phyloP scores from a whole-genome alignment of 78 protist species.

The Monocercomonoides exilis region DNA sequence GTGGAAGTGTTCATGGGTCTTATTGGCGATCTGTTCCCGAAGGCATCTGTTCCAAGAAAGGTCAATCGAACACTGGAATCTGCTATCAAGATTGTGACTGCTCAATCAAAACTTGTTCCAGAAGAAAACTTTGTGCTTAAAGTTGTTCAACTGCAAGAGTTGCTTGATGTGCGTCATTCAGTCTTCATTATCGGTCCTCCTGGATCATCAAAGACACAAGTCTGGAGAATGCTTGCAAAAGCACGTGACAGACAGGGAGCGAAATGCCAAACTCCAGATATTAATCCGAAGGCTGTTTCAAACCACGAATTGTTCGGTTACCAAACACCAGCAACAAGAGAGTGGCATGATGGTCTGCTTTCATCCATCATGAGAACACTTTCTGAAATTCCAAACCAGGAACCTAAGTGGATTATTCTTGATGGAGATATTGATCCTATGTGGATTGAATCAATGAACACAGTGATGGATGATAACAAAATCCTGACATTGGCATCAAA shows the following conservation, averaged over 20 bases:
- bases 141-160: conserved; percentile 58
- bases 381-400: neutral
- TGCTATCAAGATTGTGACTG: neutral
- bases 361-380: conserved; percentile 60
- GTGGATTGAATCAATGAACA: conserved; percentile 84
- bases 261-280: neutral
- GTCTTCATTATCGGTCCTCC: conserved; percentile 73
- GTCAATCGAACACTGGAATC: conserved; percentile 37
- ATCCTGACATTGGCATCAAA: conserved; percentile 73
- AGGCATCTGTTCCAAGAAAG: conserved; percentile 30
- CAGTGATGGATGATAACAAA: conserved; percentile 87
- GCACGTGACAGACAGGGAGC: conserved; percentile 10
- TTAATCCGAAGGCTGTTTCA: conserved; percentile 73
- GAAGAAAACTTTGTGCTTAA: conserved; percentile 60
- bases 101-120: conserved; percentile 23
- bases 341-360: conserved; percentile 73
- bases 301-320: conserved; percentile 69
- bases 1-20: conserved; percentile 47
- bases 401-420: conserved; percentile 64
- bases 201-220: conserved; percentile 58
- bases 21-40: conserved; percentile 58
- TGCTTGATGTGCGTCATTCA: conserved; percentile 59
- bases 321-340: conserved; percentile 54
- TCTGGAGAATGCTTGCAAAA: conserved; percentile 42
- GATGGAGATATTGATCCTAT: conserved; percentile 78